Percentiles rank a stretch among this genome's conserved stretches.
phyloP scores from a whole-genome alignment of 495 filamentous ascomycete species.

The Copromyces sp. region DNA sequence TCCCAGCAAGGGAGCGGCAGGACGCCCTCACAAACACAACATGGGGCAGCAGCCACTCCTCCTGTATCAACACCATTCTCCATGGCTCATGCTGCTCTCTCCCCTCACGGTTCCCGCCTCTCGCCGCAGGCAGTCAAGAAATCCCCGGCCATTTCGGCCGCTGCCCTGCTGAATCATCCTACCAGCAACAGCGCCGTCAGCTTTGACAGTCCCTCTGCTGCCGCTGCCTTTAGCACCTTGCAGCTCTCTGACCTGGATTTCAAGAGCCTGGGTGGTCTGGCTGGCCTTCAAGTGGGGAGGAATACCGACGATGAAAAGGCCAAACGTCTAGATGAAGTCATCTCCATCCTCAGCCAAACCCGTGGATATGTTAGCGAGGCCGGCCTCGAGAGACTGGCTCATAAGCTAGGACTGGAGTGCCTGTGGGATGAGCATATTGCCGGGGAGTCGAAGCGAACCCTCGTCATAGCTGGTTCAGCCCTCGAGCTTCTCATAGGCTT shows the following conservation, averaged over 20 bases:
- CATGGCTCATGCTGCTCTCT: constrained; percentile 37
- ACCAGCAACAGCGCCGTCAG: constrained; percentile 26
- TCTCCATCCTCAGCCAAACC: constrained; percentile 29
- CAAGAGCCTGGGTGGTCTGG: constrained; percentile 24
- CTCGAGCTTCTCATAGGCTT: constrained; percentile 47
- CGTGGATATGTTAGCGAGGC: constrained; percentile 63
- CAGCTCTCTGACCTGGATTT: constrained; percentile 37
- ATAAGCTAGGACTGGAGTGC: constrained; percentile 59
- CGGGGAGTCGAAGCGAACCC: constrained; percentile 36
- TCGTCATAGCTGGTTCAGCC: constrained; percentile 61
- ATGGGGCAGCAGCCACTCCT: constrained; percentile 40
- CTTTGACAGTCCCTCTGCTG: constrained; percentile 45
- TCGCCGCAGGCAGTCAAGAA: constrained; percentile 49
- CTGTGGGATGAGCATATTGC: constrained; percentile 53
- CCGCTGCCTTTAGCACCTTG: constrained; percentile 37
- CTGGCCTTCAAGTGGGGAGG: constrained; percentile 15
- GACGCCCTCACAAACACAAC: constrained; percentile 34
- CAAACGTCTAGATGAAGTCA: constrained; percentile 43
- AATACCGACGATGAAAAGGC: constrained; percentile 49
- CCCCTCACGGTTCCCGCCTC: constrained; percentile 37
- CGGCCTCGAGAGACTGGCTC: constrained; percentile 66
- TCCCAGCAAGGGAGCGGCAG: constrained; percentile 34
- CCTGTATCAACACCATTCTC: constrained; percentile 49
- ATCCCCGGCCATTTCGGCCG: constrained; percentile 34
- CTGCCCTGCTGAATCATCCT: constrained; percentile 28